Evolutionary conservation across 257 asterid genomes (phyloP).

Genomic region (Solanum gracilifrons): DNA sequence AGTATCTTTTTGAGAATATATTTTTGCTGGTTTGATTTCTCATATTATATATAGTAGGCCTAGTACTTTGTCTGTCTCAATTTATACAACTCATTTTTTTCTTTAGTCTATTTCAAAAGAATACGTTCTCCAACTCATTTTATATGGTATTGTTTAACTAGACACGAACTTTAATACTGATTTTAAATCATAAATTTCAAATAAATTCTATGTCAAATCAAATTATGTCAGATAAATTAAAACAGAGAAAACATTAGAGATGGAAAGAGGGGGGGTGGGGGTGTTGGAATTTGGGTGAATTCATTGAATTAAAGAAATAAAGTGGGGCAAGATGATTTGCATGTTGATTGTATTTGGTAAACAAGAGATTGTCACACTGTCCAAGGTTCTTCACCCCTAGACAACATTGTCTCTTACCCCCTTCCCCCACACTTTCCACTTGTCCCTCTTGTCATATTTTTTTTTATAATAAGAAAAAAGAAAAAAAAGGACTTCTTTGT

Average conservation of each 20-base stretch:
- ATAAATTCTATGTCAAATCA: fast-evolving
- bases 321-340: constrained; percentile 11
- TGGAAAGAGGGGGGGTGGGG: background rate
- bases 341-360: background rate
- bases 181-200: background rate
- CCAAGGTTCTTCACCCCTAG: constrained; percentile 26
- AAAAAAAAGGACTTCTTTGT: background rate
- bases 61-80: background rate
- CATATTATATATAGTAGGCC: background rate
- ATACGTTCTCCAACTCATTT: too few relatives aligned
- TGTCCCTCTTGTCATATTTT: background rate
- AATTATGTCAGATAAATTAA: background rate
- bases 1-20: background rate
- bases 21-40: background rate
- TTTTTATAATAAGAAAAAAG: background rate
- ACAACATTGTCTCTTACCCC: background rate
- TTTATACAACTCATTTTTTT: background rate
- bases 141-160: too few relatives aligned
- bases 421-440: background rate
- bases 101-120: fast-evolving
- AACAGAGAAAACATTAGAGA: background rate
- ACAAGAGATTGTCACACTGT: background rate
- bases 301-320: constrained; percentile 13
- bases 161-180: too few relatives aligned
- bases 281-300: background rate